A percentile compares a stretch with the other conserved stretches of the same genome.
phyloP scores from a whole-genome alignment of 305 asterid genomes.

The Lippia alba region DNA sequence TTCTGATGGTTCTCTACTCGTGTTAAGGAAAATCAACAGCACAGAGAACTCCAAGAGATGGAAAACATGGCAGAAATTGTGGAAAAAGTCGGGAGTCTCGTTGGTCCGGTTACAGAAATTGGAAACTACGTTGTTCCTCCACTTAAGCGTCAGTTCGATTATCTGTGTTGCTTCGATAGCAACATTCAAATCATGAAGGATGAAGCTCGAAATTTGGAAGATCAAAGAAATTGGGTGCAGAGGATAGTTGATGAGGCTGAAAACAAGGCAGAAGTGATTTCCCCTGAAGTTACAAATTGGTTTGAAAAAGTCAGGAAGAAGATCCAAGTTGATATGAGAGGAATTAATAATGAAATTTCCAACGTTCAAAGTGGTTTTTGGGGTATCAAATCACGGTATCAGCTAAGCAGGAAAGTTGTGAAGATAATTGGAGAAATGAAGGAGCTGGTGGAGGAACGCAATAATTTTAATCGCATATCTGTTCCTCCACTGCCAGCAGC shows the following conservation, averaged over 20 bases:
- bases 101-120: not conserved
- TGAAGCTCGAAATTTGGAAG: slow-evolving; percentile 17
- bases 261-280: slow-evolving; percentile 8
- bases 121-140: slow-evolving; percentile 11
- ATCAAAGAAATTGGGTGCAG: not conserved
- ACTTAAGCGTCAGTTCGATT: slow-evolving; percentile 14
- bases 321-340: no score
- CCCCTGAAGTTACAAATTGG: slow-evolving; percentile 25
- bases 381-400: not conserved
- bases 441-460: not conserved
- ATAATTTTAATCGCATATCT: not conserved
- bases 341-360: not conserved
- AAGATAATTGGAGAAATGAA: no score
- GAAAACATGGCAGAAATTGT: slow-evolving; percentile 1
- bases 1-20: no score
- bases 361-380: not conserved
- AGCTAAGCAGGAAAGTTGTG: not conserved
- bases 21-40: no score
- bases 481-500: not conserved
- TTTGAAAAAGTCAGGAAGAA: not conserved
- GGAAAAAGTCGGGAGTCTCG: no score
- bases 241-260: slow-evolving; percentile 2
- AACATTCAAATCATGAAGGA: slow-evolving; percentile 20
- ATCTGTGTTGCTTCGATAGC: slow-evolving; percentile 19
- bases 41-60: no score